Evolutionary conservation across 768 basidiomycete genomes (phyloP).

Genomic region (Boletus bicolor): DNA sequence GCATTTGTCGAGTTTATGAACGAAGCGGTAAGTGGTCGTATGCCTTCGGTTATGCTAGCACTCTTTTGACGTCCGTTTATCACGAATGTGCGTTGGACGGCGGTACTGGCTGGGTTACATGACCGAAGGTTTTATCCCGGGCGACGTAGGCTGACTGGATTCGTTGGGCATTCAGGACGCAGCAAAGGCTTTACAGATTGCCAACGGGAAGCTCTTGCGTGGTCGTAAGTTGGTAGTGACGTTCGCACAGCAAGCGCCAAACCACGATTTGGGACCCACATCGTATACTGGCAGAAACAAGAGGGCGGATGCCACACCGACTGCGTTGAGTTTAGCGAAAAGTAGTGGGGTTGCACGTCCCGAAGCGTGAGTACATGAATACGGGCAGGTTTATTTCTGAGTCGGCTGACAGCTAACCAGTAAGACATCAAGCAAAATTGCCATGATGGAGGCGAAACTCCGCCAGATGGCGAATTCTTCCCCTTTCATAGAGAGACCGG

Average conservation of each 20-base stretch:
- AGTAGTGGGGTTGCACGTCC: slow-evolving; percentile 50
- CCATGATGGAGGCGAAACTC: slow-evolving; percentile 94
- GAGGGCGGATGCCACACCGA: slow-evolving; percentile 66
- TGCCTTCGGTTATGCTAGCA: slow-evolving; percentile 18
- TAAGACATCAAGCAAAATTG: slow-evolving; percentile 87
- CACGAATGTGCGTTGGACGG: slow-evolving; percentile 21
- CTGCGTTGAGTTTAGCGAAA: slow-evolving; percentile 86
- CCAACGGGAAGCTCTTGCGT: slow-evolving; percentile 78
- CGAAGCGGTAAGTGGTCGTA: slow-evolving; percentile 63
- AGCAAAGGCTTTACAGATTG: slow-evolving; percentile 62
- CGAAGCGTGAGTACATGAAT: slow-evolving; percentile 40
- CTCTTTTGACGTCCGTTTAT: slow-evolving; percentile 27
- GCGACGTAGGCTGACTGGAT: slow-evolving; percentile 17
- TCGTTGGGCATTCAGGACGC: slow-evolving; percentile 66
- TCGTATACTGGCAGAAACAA: slow-evolving; percentile 37
- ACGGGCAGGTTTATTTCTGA: background rate
- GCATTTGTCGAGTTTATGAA: slow-evolving; percentile 87
- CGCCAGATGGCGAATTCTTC: slow-evolving; percentile 59
- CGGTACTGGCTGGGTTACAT: slow-evolving; percentile 14
- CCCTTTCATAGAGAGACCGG: slow-evolving; percentile 18
- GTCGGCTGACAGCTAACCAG: slow-evolving; percentile 12
- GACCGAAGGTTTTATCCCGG: slow-evolving; percentile 19
- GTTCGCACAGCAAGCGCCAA: slow-evolving; percentile 81
- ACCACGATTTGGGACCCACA: slow-evolving; percentile 26
- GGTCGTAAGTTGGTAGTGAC: slow-evolving; percentile 92